phyloP scores from a whole-genome alignment of 2,329 filamentous ascomycete species.

The Nothopassalora personata region DNA sequence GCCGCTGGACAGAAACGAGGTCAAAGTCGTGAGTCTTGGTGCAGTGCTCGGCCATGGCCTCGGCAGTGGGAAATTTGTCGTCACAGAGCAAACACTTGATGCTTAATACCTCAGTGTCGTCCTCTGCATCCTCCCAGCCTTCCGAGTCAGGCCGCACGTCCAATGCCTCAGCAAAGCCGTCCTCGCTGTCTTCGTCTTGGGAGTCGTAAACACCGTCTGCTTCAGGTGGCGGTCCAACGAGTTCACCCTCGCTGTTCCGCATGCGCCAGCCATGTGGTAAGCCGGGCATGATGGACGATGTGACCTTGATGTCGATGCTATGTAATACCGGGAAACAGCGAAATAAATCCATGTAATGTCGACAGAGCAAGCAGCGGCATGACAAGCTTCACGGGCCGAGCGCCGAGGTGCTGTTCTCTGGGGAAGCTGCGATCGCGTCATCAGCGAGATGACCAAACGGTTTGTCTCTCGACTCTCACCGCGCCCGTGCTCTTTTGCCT shows the following conservation, averaged over 20 bases:
- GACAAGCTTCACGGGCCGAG: background rate
- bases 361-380: background rate
- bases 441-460: background rate
- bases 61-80: constrained; percentile 29
- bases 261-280: constrained; percentile 25
- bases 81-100: constrained; percentile 40
- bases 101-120: constrained; percentile 35
- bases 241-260: constrained; percentile 20
- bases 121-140: constrained; percentile 44
- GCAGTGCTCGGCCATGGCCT: constrained; percentile 37
- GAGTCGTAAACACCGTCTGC: constrained; percentile 19
- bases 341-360: background rate
- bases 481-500: background rate
- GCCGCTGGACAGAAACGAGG: constrained; percentile 31
- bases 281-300: constrained; percentile 13
- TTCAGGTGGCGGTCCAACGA: constrained; percentile 21
- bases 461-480: background rate
- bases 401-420: background rate
- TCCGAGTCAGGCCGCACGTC: constrained; percentile 33
- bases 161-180: constrained; percentile 16
- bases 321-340: background rate
- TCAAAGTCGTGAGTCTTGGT: constrained; percentile 37
- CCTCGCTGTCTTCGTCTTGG: constrained; percentile 17
- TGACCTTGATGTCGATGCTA: background rate
- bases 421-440: constrained; percentile 6